phyloP scores from a whole-genome alignment of 1,139 yeast genomes.

The Geotrichum reessii region DNA sequence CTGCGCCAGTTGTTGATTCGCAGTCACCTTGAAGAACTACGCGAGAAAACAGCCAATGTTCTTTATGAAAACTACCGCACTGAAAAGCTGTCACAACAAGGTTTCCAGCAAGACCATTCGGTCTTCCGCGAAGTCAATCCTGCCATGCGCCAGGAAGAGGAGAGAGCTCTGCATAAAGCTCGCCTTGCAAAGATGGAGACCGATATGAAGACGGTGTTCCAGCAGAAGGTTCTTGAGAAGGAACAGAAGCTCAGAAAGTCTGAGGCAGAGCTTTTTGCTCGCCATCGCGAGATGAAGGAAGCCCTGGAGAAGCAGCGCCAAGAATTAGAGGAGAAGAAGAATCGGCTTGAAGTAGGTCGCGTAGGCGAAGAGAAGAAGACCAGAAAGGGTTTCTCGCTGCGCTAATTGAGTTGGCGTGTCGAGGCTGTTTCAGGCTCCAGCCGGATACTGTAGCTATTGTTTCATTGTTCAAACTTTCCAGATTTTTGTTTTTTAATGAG shows the following conservation, averaged over 20 bases:
- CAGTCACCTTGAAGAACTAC: slow-evolving; percentile 88
- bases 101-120: slow-evolving; percentile 84
- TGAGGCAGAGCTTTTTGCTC: slow-evolving; percentile 90
- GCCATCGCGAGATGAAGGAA: slow-evolving; percentile 97
- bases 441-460: not conserved
- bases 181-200: slow-evolving; percentile 91
- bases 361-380: slow-evolving; percentile 52
- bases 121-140: slow-evolving; percentile 96
- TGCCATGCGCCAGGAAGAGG: slow-evolving; percentile 87
- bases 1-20: slow-evolving; percentile 85
- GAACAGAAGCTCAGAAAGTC: slow-evolving; percentile 96
- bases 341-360: slow-evolving; percentile 68
- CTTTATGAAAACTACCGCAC: slow-evolving; percentile 89
- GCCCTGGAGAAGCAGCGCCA: slow-evolving; percentile 82
- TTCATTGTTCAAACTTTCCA: not conserved
- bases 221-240: slow-evolving; percentile 93
- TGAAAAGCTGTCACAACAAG: slow-evolving; percentile 71
- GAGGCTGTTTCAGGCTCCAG: not conserved
- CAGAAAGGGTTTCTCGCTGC: slow-evolving; percentile 49
- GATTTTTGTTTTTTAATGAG: not conserved
- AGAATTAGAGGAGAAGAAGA: slow-evolving; percentile 85
- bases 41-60: slow-evolving; percentile 71
- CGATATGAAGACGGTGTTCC: slow-evolving; percentile 96
- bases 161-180: slow-evolving; percentile 87
- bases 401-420: slow-evolving; percentile 32